phyloP scores from a whole-genome alignment of 495 filamentous ascomycete species.

The Pseudomonodictys pantanalensis region DNA sequence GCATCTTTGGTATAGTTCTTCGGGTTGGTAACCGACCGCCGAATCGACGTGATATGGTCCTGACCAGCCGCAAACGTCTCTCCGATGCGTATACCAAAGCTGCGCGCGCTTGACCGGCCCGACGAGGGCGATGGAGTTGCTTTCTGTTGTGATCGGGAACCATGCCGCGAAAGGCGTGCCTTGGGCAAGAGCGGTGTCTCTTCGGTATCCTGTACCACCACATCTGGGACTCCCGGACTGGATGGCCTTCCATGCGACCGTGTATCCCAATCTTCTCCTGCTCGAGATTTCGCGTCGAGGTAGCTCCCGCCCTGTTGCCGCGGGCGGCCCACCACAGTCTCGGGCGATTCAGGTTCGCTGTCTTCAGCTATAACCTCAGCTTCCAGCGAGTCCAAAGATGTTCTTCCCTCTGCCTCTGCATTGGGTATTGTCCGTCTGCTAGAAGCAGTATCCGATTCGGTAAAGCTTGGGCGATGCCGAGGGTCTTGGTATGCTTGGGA shows the following conservation, averaged over 20 bases:
- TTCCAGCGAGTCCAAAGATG: constrained; percentile 30
- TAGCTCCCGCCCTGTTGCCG: neutral
- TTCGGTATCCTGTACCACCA: constrained; percentile 37
- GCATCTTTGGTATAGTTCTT: constrained; percentile 68
- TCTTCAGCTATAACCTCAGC: constrained; percentile 54
- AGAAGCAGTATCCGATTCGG: constrained; percentile 27
- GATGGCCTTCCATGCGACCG: neutral
- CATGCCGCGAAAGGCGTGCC: constrained; percentile 36
- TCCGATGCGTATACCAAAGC: constrained; percentile 1
- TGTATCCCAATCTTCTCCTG: neutral
- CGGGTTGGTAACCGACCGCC: constrained; percentile 47
- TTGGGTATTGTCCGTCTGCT: constrained; percentile 25
- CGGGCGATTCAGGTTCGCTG: constrained; percentile 24
- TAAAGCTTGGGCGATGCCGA: constrained; percentile 20
- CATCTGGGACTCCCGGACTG: constrained; percentile 10
- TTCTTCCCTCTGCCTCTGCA: constrained; percentile 7
- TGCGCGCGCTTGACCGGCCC: neutral
- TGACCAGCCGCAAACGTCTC: constrained; percentile 9
- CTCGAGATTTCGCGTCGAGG: neutral
- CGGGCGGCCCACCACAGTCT: constrained; percentile 25
- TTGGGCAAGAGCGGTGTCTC: constrained; percentile 47
- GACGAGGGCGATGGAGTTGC: neutral
- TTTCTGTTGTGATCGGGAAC: neutral
- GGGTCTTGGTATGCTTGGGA: constrained; percentile 29
- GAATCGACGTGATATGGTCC: constrained; percentile 5